Evolutionary conservation across 2,329 filamentous ascomycete genomes (phyloP), one percentile per base, ranked within the genome.

Genomic region (Metarhizium brunneum): DNA sequence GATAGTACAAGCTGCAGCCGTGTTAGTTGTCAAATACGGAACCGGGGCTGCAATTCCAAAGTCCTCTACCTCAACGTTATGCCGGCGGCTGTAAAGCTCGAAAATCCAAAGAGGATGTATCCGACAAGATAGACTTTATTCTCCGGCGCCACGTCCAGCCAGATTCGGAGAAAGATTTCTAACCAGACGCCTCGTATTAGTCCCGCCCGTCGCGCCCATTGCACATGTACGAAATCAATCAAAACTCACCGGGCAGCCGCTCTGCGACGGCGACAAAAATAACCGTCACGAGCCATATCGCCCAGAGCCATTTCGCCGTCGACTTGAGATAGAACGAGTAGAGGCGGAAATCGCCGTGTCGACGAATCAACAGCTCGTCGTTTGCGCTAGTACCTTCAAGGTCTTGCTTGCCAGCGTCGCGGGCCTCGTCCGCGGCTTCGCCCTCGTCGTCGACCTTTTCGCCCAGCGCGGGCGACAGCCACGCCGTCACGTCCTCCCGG

Each of bases 131-230:
- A 54, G 4, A 20, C 30, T 10, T 40, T 54, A 10, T 49, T 49
- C 11, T 30, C 8, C 10, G 52, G 43, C 30, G 43, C 52, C 6
- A 49, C 16, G 8, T 54, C 52, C 4, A 54, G 30, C 52, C 52
- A 54, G 13, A 54, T 48, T 40, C 45, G 29, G 8, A 54, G 35
- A n/a, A 48, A 54, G 25, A 54, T 40, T 8, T 54, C 52, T 54
- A 16, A 7, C 20, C 20, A 25, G 20, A 25, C 29, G 14, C 16
- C 32, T 11, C 6, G 7, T 2, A 11, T 35, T 35, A 35, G 32
- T 35, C 10, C 10, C 32, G 32, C 6, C 10, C 32, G 10, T 35
- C 32, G 5, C 1, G 10, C 32, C 32, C 32, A 11, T 7, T 7
- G 20, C 20, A 25, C 20, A 25, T 25, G 20, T 25, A 25, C 20